Percentiles rank a stretch among this genome's conserved stretches.
These are phyloP conservation scores for Irpex sp. DNA, from an alignment of 1,284 basidiomycete species.

Conservation along the genomic window DNA sequence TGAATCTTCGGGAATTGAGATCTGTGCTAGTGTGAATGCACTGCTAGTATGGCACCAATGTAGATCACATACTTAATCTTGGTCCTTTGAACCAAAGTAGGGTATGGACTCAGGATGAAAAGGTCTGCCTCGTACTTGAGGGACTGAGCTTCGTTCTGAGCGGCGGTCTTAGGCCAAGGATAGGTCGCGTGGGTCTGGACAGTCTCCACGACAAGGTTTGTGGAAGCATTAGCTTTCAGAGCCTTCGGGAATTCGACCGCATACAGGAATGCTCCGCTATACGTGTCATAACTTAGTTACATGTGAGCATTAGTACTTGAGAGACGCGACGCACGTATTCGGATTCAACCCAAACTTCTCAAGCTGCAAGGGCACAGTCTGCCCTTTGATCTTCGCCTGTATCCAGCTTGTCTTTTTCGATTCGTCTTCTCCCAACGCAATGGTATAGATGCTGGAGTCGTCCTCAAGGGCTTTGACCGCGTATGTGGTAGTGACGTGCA, in stretches of 20 bases:
- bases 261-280: constrained; percentile 35
- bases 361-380: constrained; percentile 50
- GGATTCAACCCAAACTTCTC: constrained; percentile 44
- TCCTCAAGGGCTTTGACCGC: constrained; percentile 70
- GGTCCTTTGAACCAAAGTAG: constrained; percentile 75
- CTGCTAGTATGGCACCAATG: background rate
- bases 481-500: constrained; percentile 84
- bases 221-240: constrained; percentile 48
- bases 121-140: constrained; percentile 74
- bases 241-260: constrained; percentile 38
- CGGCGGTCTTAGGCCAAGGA: constrained; percentile 70
- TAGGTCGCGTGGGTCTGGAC: constrained; percentile 70
- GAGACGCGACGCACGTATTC: constrained; percentile 38
- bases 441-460: constrained; percentile 58
- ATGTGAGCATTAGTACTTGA: background rate
- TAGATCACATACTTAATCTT: constrained; percentile 66
- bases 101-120: constrained; percentile 80
- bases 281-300: background rate
- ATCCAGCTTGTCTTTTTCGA: constrained; percentile 70
- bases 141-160: constrained; percentile 76
- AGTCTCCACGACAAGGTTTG: constrained; percentile 73
- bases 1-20: constrained; percentile 61
- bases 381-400: constrained; percentile 73
- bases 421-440: constrained; percentile 65
- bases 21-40: constrained; percentile 32